These are phyloP conservation scores for Plantago coronopus DNA, from an alignment of 305 asterid genomes.

Conservation along the genomic window DNA sequence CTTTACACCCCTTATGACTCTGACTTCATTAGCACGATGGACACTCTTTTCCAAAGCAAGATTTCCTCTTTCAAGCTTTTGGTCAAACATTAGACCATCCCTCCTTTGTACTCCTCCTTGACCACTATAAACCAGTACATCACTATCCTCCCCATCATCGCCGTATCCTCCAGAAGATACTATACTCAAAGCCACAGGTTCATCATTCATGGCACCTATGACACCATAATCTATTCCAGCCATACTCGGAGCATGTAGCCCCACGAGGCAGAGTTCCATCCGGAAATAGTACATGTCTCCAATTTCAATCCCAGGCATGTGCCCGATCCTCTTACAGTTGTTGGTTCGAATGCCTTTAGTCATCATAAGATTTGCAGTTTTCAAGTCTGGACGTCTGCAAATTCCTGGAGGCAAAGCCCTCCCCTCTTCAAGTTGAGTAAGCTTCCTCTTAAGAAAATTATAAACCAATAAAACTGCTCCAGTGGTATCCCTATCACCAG, in stretches of 20 bases:
- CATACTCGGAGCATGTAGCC: slow-evolving; percentile 82
- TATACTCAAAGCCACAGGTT: slow-evolving; percentile 81
- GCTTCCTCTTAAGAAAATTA: slow-evolving; percentile 49
- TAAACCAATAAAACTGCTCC: slow-evolving; percentile 43
- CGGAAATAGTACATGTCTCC: slow-evolving; percentile 85
- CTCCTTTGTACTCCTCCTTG: slow-evolving; percentile 74
- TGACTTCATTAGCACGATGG: slow-evolving; percentile 73
- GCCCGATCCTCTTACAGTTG: slow-evolving; percentile 51
- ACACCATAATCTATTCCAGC: slow-evolving; percentile 81
- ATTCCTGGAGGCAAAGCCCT: slow-evolving; percentile 40
- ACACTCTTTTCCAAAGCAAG: slow-evolving; percentile 80
- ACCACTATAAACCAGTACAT: slow-evolving; percentile 71
- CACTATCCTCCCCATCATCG: slow-evolving; percentile 63
- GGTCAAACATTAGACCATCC: slow-evolving; percentile 78
- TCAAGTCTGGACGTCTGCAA: slow-evolving; percentile 68
- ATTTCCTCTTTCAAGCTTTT: slow-evolving; percentile 87
- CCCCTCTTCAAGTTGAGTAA: slow-evolving; percentile 61
- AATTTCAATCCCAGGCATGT: slow-evolving; percentile 68
- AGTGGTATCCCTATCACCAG: slow-evolving; percentile 52
- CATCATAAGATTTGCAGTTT: slow-evolving; percentile 59
- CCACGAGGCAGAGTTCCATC: slow-evolving; percentile 83
- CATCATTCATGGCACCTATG: slow-evolving; percentile 54
- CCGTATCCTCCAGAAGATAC: slow-evolving; percentile 95
- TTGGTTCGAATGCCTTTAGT: slow-evolving; percentile 67
- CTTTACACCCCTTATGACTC: slow-evolving; percentile 75